phyloP scores from a whole-genome alignment of 805 yeast species.

The Candida palmyrensis region DNA sequence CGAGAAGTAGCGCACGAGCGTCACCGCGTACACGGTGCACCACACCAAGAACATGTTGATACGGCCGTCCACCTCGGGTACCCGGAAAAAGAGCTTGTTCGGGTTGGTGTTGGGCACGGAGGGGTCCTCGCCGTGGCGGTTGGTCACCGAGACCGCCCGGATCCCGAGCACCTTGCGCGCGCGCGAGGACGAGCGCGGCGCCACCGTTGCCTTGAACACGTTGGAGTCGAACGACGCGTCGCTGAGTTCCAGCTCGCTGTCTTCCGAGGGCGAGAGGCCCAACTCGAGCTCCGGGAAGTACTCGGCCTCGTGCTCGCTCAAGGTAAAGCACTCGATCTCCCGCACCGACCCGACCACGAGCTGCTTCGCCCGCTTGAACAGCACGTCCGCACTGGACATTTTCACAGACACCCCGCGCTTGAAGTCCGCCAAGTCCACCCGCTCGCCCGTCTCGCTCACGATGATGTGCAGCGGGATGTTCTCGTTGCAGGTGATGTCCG shows the following conservation, averaged over 20 bases:
- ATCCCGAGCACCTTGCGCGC: constrained; percentile 28
- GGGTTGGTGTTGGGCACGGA: no score
- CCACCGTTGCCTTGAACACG: constrained; percentile 11
- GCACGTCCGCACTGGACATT: constrained; percentile 15
- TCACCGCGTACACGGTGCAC: constrained; percentile 36
- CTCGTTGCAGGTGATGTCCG: constrained; percentile 36
- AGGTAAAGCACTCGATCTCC: constrained; percentile 26
- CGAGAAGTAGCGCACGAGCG: constrained; percentile 25
- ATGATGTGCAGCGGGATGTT: constrained; percentile 30
- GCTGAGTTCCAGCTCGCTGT: constrained; percentile 12
- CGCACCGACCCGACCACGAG: constrained; percentile 15
- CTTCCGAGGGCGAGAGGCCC: constrained; percentile 9
- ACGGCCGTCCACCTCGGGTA: constrained; percentile 35
- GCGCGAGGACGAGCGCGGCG: constrained; percentile 14
- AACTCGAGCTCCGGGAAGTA: constrained; percentile 28
- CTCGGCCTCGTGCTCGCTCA: constrained; percentile 35
- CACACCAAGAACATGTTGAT: constrained; percentile 36
- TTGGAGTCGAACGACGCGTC: constrained; percentile 27
- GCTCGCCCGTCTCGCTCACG: constrained; percentile 16
- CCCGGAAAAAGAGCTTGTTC: constrained; percentile 20
- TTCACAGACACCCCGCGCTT: constrained; percentile 33
- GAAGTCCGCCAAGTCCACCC: constrained; percentile 30
- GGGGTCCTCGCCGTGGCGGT: constrained; percentile 12
- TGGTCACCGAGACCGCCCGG: constrained; percentile 20
- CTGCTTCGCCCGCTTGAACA: constrained; percentile 18